Conservation (phyloP, 2,329 filamentous ascomycete species). For the Hypoxylon rubiginosum region DNA sequence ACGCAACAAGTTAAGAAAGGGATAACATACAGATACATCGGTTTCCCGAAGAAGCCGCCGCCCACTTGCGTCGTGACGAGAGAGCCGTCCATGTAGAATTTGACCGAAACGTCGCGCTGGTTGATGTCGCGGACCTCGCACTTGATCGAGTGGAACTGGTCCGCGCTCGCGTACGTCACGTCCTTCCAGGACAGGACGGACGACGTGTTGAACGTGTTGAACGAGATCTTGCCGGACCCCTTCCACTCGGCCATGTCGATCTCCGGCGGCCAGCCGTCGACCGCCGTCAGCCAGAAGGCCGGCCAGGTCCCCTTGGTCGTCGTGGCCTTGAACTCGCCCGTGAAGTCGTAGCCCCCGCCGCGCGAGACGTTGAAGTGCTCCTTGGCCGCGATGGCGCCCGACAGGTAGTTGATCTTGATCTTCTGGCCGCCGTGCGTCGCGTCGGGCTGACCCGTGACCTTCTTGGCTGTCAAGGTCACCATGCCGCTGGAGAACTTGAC, state of each 20-base stretch:
- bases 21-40: slow-evolving; percentile 58
- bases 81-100: slow-evolving; percentile 67
- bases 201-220: slow-evolving; percentile 63
- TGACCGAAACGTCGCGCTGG: slow-evolving; percentile 64
- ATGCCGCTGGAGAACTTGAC: slow-evolving; percentile 58
- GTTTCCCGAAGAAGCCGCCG: slow-evolving; percentile 62
- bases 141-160: slow-evolving; percentile 63
- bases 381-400: slow-evolving; percentile 59
- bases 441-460: slow-evolving; percentile 57
- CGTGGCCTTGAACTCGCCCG: slow-evolving; percentile 57
- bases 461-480: slow-evolving; percentile 63
- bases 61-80: slow-evolving; percentile 65
- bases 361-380: slow-evolving; percentile 56
- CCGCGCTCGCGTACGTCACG: slow-evolving; percentile 61
- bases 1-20: neutral
- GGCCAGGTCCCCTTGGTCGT: slow-evolving; percentile 66
- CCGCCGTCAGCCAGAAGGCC: slow-evolving; percentile 70
- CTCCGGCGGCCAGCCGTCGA: slow-evolving; percentile 69
- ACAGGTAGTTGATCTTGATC: slow-evolving; percentile 66
- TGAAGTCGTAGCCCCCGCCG: slow-evolving; percentile 59
- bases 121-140: slow-evolving; percentile 65
- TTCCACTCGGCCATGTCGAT: slow-evolving; percentile 74
- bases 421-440: slow-evolving; percentile 55
- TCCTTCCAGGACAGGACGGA: slow-evolving; percentile 61
- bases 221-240: slow-evolving; percentile 67